These are phyloP conservation scores for Boletus rubescentipes DNA, from an alignment of 768 basidiomycete species.

Conservation along the genomic window DNA sequence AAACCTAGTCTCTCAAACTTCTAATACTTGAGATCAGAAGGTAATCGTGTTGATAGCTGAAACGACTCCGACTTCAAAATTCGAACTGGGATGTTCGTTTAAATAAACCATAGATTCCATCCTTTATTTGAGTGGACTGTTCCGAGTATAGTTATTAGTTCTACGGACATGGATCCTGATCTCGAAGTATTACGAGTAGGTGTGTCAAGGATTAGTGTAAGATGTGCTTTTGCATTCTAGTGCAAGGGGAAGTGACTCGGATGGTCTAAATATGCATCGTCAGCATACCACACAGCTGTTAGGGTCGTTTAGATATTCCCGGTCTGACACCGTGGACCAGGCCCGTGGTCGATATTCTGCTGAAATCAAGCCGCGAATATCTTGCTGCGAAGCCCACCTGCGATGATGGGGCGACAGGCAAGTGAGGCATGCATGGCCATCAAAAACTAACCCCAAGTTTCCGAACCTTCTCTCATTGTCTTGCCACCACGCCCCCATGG, in stretches of 20 bases:
- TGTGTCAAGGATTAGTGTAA: too few relatives aligned
- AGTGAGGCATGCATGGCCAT: conserved; percentile 31
- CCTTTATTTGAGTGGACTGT: neutral
- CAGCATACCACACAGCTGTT: conserved; percentile 23
- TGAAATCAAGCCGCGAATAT: conserved; percentile 14
- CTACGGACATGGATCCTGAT: too few relatives aligned
- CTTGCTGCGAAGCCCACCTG: conserved; percentile 17
- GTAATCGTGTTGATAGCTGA: too few relatives aligned
- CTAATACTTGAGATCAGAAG: too few relatives aligned
- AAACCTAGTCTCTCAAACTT: too few relatives aligned
- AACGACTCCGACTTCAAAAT: neutral
- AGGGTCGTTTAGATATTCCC: conserved; percentile 4
- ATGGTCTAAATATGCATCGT: neutral
- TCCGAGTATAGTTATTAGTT: too few relatives aligned
- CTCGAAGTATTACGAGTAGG: too few relatives aligned
- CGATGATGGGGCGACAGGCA: conserved; percentile 17
- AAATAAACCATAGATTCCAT: neutral
- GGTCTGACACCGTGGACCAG: neutral
- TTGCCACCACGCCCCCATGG: conserved; percentile 37
- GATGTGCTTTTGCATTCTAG: too few relatives aligned
- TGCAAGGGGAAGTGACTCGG: neutral
- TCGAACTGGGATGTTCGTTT: neutral
- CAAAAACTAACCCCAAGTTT: conserved; percentile 22
- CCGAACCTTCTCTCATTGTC: conserved; percentile 21
- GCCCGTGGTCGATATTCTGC: conserved; percentile 2